These are phyloP conservation scores for Taxawa tesnikishii DNA, from an alignment of 2,329 filamentous ascomycete genomes.

Conservation along the genomic window DNA sequence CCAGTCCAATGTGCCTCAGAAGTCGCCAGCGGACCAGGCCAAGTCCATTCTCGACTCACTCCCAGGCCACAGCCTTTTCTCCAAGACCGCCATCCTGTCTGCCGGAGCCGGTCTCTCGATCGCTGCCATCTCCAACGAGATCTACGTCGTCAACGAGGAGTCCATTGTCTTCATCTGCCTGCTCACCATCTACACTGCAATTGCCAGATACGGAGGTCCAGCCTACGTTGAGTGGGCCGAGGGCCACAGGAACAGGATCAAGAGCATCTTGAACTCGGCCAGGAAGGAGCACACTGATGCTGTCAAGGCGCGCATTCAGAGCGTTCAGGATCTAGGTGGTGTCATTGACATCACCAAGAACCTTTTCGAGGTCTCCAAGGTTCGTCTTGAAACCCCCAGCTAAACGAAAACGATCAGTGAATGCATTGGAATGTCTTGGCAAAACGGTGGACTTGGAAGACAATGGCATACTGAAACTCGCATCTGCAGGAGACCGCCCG, in stretches of 20 bases:
- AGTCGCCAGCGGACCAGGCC: slow-evolving; percentile 94
- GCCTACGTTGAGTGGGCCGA: slow-evolving; percentile 89
- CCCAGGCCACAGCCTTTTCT: slow-evolving; percentile 81
- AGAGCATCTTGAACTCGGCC: slow-evolving; percentile 86
- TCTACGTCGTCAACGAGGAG: slow-evolving; percentile 99
- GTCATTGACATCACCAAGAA: slow-evolving; percentile 96
- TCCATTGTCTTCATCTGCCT: slow-evolving; percentile 87
- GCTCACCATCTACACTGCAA: slow-evolving; percentile 79
- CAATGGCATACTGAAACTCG: slow-evolving; percentile 5
- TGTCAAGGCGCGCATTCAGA: slow-evolving; percentile 87
- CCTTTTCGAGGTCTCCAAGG: slow-evolving; percentile 97
- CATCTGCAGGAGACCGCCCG: slow-evolving; percentile 79
- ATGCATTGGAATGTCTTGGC: no score
- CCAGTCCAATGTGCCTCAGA: slow-evolving; percentile 57
- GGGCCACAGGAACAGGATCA: slow-evolving; percentile 80
- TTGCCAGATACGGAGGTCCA: slow-evolving; percentile 89
- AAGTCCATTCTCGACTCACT: slow-evolving; percentile 89
- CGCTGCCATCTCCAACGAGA: slow-evolving; percentile 97
- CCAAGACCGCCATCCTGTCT: slow-evolving; percentile 95
- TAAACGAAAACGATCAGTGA: no score
- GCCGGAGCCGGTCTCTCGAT: slow-evolving; percentile 80
- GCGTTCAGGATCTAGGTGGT: slow-evolving; percentile 84
- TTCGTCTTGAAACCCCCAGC: no score
- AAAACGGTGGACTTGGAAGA: no score
- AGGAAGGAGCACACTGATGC: slow-evolving; percentile 90